Evolutionary conservation across 495 filamentous ascomycete species (phyloP).

Genomic region (Pseudomonodictys pantanalensis): DNA sequence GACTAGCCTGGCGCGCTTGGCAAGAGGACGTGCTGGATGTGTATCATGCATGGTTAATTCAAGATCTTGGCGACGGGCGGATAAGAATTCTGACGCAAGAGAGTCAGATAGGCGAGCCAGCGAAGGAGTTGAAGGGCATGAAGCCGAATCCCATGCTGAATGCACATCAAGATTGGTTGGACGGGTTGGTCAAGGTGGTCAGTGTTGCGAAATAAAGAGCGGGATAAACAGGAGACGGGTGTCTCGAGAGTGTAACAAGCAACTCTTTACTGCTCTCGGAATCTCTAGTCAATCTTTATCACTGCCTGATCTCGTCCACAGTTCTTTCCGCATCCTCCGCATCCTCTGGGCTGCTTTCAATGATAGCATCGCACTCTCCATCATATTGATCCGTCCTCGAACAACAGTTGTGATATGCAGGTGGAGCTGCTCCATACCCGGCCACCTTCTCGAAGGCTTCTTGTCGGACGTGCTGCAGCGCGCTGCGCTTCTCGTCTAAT

Average conservation of each 20-base stretch:
- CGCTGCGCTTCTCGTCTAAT: slow-evolving; percentile 14
- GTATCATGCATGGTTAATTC: slow-evolving; percentile 21
- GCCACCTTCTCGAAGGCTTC: slow-evolving; percentile 19
- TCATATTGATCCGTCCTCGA: slow-evolving; percentile 4
- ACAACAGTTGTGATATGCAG: slow-evolving; percentile 24
- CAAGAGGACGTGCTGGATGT: slow-evolving; percentile 4
- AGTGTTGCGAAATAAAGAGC: background rate
- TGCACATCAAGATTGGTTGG: slow-evolving; percentile 22
- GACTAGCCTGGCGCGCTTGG: slow-evolving; percentile 5
- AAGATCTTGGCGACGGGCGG: slow-evolving; percentile 13
- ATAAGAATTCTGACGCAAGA: slow-evolving; percentile 21
- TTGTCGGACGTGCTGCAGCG: slow-evolving; percentile 15
- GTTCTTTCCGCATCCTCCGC: too few relatives aligned
- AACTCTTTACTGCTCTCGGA: too few relatives aligned
- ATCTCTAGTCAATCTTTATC: too few relatives aligned
- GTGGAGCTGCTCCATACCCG: slow-evolving; percentile 20
- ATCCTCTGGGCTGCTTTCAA: too few relatives aligned
- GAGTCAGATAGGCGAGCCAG: slow-evolving; percentile 20
- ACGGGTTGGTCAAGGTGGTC: slow-evolving; percentile 9
- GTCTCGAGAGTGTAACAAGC: too few relatives aligned
- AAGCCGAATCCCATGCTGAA: slow-evolving; percentile 20
- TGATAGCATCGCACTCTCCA: slow-evolving; percentile 1
- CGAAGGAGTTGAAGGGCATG: background rate
- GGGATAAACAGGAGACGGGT: background rate
- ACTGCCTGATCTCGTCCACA: too few relatives aligned